Percentiles rank a stretch among this genome's conserved stretches.
Conservation (phyloP, 352 stramenopile genomes). For the Globisporangium iwayamae region DNA sequence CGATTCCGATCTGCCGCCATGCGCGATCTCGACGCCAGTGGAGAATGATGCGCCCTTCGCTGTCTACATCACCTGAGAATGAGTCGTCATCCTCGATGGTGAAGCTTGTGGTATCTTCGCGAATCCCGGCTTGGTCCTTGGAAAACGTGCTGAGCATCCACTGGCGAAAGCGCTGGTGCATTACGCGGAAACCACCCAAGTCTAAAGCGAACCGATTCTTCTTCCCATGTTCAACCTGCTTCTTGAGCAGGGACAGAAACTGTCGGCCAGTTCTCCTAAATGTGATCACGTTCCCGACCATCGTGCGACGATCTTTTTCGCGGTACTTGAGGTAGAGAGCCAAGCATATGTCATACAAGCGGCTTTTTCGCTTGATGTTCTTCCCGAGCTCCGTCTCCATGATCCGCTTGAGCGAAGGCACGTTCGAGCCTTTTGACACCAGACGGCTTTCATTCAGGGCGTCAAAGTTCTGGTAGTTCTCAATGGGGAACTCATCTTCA, state of each 20-base stretch:
- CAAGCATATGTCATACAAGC: conserved; percentile 53
- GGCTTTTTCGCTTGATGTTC: conserved; percentile 58
- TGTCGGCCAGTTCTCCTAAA: conserved; percentile 42
- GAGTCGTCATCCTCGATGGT: neutral
- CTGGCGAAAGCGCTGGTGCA: conserved; percentile 35
- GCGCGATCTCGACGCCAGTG: conserved; percentile 47
- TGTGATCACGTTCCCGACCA: conserved; percentile 51
- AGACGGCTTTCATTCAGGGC: neutral
- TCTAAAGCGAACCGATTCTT: conserved; percentile 50
- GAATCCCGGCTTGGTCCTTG: conserved; percentile 15
- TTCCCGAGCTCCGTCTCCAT: conserved; percentile 57
- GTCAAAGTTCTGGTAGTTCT: neutral
- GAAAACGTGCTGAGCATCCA: conserved; percentile 40
- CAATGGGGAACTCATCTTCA: conserved; percentile 1
- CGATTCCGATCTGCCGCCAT: conserved; percentile 44
- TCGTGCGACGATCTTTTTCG: conserved; percentile 44
- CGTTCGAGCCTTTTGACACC: neutral
- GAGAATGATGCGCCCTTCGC: conserved; percentile 21
- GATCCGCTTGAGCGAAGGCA: conserved; percentile 37
- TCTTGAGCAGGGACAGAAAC: conserved; percentile 29
- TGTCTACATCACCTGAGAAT: conserved; percentile 10
- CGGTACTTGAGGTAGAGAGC: conserved; percentile 53
- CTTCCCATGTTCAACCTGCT: conserved; percentile 26
- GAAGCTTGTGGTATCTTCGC: neutral
- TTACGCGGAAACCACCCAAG: conserved; percentile 40